Percentiles rank a stretch among this genome's conserved stretches.
Evolutionary conservation across 73 alveolate species (phyloP).

Genomic region (Paramecium primaurelia): DNA sequence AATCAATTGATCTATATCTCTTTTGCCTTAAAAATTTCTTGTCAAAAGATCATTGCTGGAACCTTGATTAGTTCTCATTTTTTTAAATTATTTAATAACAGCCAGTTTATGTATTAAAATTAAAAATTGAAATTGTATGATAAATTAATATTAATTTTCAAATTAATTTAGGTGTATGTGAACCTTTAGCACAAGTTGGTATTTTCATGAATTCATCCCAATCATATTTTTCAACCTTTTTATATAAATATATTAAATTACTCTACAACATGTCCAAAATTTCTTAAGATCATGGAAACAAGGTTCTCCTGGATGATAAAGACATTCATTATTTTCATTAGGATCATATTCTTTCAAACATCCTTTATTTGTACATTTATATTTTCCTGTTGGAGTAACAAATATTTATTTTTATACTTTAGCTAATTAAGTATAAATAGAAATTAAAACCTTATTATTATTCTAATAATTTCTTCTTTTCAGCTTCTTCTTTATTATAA

Average conservation of each 20-base stretch:
- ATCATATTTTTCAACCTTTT: constrained; percentile 88
- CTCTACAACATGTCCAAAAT: constrained; percentile 96
- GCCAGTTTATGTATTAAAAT: background rate
- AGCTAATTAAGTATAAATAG: background rate
- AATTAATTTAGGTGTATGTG: constrained; percentile 67
- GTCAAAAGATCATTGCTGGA: background rate
- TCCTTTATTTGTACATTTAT: constrained; percentile 89
- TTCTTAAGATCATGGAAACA: constrained; percentile 96
- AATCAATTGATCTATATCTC: background rate
- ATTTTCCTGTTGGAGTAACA: constrained; percentile 49
- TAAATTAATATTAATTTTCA: background rate
- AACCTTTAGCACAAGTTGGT: constrained; percentile 94
- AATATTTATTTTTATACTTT: constrained; percentile 25
- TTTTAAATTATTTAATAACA: background rate
- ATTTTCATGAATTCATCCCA: constrained; percentile 99
- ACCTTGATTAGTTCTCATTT: background rate
- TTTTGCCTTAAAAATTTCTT: background rate
- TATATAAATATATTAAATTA: constrained; percentile 51
- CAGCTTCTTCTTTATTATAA: constrained; percentile 52
- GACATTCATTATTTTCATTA: constrained; percentile 85
- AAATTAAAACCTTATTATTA: background rate
- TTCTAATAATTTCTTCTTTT: constrained; percentile 3
- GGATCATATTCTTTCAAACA: constrained; percentile 87
- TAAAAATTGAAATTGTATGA: background rate
- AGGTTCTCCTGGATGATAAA: constrained; percentile 93